phyloP scores from a whole-genome alignment of 2,329 filamentous ascomycete genomes.

The Setomelanomma holmii region DNA sequence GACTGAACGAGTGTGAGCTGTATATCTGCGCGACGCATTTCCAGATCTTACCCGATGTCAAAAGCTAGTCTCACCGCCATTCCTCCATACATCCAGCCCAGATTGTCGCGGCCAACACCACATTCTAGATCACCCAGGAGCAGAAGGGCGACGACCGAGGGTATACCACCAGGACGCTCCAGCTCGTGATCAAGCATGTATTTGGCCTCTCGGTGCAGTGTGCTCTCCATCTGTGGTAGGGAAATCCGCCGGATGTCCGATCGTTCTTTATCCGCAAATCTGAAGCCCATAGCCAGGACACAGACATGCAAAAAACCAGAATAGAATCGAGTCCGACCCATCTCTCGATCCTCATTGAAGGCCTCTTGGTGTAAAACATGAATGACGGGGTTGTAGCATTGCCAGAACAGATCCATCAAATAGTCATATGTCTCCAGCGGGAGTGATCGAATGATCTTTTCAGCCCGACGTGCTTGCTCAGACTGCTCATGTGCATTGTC shows the following conservation, averaged over 20 bases:
- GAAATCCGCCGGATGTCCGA: slow-evolving; percentile 59
- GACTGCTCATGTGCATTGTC: slow-evolving; percentile 51
- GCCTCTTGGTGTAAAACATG: slow-evolving; percentile 59
- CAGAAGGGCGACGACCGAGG: slow-evolving; percentile 61
- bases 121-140: slow-evolving; percentile 62
- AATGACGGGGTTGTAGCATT: slow-evolving; percentile 59
- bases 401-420: slow-evolving; percentile 61
- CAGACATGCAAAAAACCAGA: slow-evolving; percentile 61
- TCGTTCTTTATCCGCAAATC: slow-evolving; percentile 58
- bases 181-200: slow-evolving; percentile 62
- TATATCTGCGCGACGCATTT: slow-evolving; percentile 37
- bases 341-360: slow-evolving; percentile 58
- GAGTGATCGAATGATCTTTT: slow-evolving; percentile 58
- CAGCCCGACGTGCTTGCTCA: slow-evolving; percentile 57
- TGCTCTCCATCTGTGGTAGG: slow-evolving; percentile 58
- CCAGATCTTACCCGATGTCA: slow-evolving; percentile 35
- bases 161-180: slow-evolving; percentile 60
- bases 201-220: slow-evolving; percentile 62
- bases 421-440: slow-evolving; percentile 59
- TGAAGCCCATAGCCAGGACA: slow-evolving; percentile 61
- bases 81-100: slow-evolving; percentile 63
- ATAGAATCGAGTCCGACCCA: slow-evolving; percentile 58
- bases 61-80: slow-evolving; percentile 41
- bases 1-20: slow-evolving; percentile 41
- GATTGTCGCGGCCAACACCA: slow-evolving; percentile 61